A percentile compares a stretch with the other conserved stretches of the same genome.
phyloP scores from a whole-genome alignment of 306 rosid species.

The Rosa persica region DNA sequence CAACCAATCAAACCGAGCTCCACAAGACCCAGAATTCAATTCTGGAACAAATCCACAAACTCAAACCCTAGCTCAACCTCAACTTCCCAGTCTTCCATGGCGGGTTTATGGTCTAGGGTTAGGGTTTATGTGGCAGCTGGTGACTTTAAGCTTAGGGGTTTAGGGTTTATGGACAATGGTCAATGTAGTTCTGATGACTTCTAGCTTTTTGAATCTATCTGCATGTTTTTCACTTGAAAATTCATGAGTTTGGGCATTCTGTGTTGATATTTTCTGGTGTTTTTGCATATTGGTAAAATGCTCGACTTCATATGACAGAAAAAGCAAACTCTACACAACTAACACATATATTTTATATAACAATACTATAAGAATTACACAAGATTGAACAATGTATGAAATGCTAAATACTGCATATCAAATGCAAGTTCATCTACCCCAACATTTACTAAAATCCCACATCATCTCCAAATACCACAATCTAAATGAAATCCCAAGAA shows the following conservation, averaged over 20 bases:
- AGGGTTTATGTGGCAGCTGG: background rate
- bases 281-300: background rate
- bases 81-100: background rate
- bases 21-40: background rate
- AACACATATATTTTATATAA: background rate
- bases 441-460: slow-evolving; percentile 30
- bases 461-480: slow-evolving; percentile 39
- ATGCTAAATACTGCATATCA: background rate
- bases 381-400: background rate
- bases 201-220: background rate
- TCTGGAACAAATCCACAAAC: background rate
- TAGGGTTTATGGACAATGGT: background rate
- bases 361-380: slow-evolving; percentile 6
- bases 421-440: slow-evolving; percentile 16
- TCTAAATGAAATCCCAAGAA: slow-evolving; percentile 30
- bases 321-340: background rate
- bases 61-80: background rate
- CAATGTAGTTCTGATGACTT: background rate
- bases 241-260: background rate
- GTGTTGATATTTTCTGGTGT: background rate
- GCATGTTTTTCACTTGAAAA: background rate
- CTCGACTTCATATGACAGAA: background rate
- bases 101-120: background rate
- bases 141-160: no score
- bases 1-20: background rate